A percentile compares a stretch with the other conserved stretches of the same genome.
phyloP scores from a whole-genome alignment of 345 rosid species.

The Limnanthes douglasii region DNA sequence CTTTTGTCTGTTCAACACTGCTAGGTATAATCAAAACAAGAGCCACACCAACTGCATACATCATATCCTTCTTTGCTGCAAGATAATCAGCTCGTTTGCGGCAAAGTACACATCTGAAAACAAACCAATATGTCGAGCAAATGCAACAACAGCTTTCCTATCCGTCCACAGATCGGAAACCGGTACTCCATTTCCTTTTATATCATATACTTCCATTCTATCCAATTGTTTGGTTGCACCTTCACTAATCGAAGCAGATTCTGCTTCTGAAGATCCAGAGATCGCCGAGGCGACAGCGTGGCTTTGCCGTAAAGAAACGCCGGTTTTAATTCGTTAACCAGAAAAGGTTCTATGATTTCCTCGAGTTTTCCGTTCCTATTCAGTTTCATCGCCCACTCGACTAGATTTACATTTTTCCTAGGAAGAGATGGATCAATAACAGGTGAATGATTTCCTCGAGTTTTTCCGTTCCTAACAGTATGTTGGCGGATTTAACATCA shows the following conservation, averaged over 20 bases:
- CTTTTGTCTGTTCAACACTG: too few species aligned
- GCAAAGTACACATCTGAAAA: too few species aligned
- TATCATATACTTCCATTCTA: constrained; percentile 41
- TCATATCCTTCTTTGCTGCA: too few species aligned
- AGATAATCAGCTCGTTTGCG: too few species aligned
- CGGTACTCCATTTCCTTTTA: constrained; percentile 46
- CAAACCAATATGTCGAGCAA: constrained; percentile 96
- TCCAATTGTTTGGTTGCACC: too few species aligned
- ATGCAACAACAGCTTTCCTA: constrained; percentile 68
- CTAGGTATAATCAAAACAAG: too few species aligned
- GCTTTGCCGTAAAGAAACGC: too few species aligned
- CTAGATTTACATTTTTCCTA: constrained; percentile 32
- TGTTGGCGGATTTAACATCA: constrained; percentile 63
- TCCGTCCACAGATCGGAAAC: constrained; percentile 82
- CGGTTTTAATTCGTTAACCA: constrained; percentile 25
- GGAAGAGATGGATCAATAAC: constrained; percentile 44
- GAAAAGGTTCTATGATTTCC: constrained; percentile 31
- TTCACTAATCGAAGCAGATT: too few species aligned
- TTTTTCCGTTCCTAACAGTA: constrained; percentile 41
- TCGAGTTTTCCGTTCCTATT: constrained; percentile 18
- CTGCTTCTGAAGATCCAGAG: too few species aligned
- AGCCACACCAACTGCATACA: too few species aligned
- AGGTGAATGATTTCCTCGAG: constrained; percentile 51
- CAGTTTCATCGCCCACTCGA: constrained; percentile 39
- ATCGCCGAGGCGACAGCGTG: too few species aligned